Conservation (phyloP, 768 basidiomycete genomes). For the Podaxis sp. region DNA sequence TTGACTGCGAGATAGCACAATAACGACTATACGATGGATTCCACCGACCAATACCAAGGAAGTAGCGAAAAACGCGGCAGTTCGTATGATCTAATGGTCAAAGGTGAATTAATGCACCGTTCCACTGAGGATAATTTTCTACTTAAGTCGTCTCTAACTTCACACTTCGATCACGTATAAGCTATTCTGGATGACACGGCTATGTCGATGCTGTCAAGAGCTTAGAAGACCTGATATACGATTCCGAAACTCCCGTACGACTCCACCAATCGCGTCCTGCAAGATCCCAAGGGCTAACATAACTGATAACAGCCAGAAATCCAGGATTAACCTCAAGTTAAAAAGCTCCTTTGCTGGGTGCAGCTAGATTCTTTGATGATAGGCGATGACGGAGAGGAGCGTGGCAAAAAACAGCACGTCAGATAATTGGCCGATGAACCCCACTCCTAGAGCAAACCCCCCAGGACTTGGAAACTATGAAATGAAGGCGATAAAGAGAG, state of each 20-base stretch:
- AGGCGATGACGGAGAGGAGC: conserved; percentile 7
- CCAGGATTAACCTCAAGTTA: conserved; percentile 1
- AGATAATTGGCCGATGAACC: neutral
- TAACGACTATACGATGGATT: neutral
- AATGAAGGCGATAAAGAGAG: neutral
- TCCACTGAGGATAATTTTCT: neutral
- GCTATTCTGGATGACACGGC: neutral
- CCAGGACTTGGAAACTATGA: no score
- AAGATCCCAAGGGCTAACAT: conserved; percentile 3
- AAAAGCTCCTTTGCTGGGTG: neutral
- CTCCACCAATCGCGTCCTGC: neutral
- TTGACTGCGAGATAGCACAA: neutral
- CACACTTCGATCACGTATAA: neutral
- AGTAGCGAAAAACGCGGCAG: neutral
- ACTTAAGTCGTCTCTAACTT: neutral
- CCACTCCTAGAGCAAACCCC: neutral
- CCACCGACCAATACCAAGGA: neutral
- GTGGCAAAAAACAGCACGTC: neutral
- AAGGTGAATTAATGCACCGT: neutral
- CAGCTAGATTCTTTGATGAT: conserved; percentile 3
- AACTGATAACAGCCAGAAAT: neutral
- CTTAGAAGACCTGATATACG: neutral
- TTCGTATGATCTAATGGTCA: neutral
- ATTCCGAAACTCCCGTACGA: neutral
- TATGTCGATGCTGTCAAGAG: neutral